Conservation (phyloP, 2,329 filamentous ascomycete species). For the Pestalotiopsis sp. region DNA sequence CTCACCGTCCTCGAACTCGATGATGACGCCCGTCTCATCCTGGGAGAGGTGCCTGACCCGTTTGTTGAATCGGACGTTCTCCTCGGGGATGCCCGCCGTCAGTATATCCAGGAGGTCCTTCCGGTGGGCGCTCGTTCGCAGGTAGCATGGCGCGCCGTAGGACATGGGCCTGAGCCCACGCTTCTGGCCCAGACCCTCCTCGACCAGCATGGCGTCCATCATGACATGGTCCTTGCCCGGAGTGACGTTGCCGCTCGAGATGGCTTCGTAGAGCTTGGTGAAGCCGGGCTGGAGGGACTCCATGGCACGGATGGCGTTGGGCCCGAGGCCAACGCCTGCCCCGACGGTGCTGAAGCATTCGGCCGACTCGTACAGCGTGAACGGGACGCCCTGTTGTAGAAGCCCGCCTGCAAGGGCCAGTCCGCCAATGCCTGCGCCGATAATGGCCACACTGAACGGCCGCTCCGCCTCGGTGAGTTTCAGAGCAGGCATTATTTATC, state of each 20-base stretch:
- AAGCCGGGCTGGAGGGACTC: constrained; percentile 40
- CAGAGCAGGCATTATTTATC: neutral
- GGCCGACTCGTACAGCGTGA: constrained; percentile 29
- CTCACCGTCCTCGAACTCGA: constrained; percentile 27
- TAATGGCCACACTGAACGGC: constrained; percentile 24
- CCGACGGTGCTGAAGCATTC: constrained; percentile 24
- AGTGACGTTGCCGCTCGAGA: constrained; percentile 39
- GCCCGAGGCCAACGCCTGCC: constrained; percentile 38
- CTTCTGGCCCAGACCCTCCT: constrained; percentile 39
- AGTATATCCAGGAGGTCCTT: constrained; percentile 44
- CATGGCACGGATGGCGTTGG: constrained; percentile 43
- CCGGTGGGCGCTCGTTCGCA: constrained; percentile 41
- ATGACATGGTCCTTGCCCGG: constrained; percentile 39
- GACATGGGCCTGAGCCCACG: constrained; percentile 36
- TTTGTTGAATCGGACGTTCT: constrained; percentile 27
- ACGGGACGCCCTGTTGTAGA: constrained; percentile 26
- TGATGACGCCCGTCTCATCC: constrained; percentile 20
- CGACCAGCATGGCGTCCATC: constrained; percentile 41
- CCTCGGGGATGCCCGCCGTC: constrained; percentile 29
- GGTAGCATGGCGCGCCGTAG: constrained; percentile 37
- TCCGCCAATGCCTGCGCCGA: constrained; percentile 31
- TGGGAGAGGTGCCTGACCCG: constrained; percentile 25
- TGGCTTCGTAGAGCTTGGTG: constrained; percentile 37
- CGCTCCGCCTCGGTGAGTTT: neutral
- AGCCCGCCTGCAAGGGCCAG: constrained; percentile 30